Conservation (phyloP, 2,329 filamentous ascomycete genomes). For the Tolypocladium ovalisporum region DNA sequence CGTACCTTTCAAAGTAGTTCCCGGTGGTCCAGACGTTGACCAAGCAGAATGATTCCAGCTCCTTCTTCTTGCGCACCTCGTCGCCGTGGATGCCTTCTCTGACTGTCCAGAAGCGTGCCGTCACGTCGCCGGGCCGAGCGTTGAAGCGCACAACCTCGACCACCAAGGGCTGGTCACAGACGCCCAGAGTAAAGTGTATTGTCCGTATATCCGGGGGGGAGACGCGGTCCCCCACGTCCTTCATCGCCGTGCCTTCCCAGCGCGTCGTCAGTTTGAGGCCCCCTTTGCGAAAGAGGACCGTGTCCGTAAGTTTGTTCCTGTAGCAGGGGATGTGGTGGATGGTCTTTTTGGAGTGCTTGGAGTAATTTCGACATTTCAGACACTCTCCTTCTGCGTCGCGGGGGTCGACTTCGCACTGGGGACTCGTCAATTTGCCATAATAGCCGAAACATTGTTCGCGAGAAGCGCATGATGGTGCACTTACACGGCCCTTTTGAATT, state of each 20-base stretch:
- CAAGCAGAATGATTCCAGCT: slow-evolving; percentile 29
- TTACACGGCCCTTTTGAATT: slow-evolving; percentile 31
- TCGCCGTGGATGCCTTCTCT: slow-evolving; percentile 7
- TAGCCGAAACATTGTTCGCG: background rate
- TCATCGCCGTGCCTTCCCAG: slow-evolving; percentile 28
- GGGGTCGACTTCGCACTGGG: slow-evolving; percentile 26
- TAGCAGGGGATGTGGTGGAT: slow-evolving; percentile 33
- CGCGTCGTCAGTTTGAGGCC: slow-evolving; percentile 32
- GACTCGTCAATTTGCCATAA: background rate
- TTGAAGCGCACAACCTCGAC: slow-evolving; percentile 31
- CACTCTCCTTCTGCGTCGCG: slow-evolving; percentile 23
- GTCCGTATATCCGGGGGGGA: slow-evolving; percentile 10
- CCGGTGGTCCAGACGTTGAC: slow-evolving; percentile 23
- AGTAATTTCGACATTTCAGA: slow-evolving; percentile 25
- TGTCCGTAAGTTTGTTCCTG: slow-evolving; percentile 30
- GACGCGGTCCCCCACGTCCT: slow-evolving; percentile 26
- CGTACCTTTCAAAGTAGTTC: slow-evolving; percentile 22
- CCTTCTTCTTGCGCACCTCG: slow-evolving; percentile 14
- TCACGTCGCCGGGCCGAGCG: slow-evolving; percentile 24
- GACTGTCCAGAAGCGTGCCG: slow-evolving; percentile 27
- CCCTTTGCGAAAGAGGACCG: slow-evolving; percentile 28
- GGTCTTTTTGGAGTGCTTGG: slow-evolving; percentile 31
- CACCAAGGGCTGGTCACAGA: slow-evolving; percentile 23
- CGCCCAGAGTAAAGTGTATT: slow-evolving; percentile 28
- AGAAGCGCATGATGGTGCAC: slow-evolving; percentile 7